Base-by-base conservation (phyloP, 1,139 yeast genomes). In the Kurtzmaniella quercitrusa region DNA sequence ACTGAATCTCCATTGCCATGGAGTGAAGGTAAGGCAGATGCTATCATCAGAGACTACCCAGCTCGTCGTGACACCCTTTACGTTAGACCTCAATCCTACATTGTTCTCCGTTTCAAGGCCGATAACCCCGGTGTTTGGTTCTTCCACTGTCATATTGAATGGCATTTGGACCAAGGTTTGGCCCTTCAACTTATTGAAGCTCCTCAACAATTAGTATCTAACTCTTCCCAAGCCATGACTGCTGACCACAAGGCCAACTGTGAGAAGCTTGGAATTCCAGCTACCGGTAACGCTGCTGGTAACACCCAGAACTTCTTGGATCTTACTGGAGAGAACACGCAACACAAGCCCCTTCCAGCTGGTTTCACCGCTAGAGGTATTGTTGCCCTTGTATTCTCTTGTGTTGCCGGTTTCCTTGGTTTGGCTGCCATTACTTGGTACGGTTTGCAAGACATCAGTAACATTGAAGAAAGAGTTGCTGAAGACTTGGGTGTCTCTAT, bases 71-170 rank as follows among this genome's bases (percentile, higher is more conserved):
- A 85, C 58, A 81, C 87, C 1, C 78, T 78, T 23, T 68, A 75
- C 47, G 80, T 84, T 25, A 76, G 79, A 48, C 79, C 86, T 34
- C 81, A 82, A 52, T 86, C 90, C 0, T 77, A 81, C 54, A 58
- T 81, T 40, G 89, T 83, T 3, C 51, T 85, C 41, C 69, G 94
- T 57, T 84, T 85, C 61, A 75, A 68, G 53, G 89, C 95, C 42
- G 81, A 84, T 56, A 87, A 88, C 62, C 96, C 96, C 23, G 96
- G 96, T 56, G 89, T 87, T 37, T 88, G 95, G 95, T 73, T 85
- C 57, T 89, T 89, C 87, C 96, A 89, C 63, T 90, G 96, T 67
- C 96, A 89, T 57, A 83, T 89, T 52, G 96, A 89, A 57, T 89
- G 96, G 96, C 96, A 89, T 69, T 76, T 89, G 70, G 82, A 80